Percentiles rank a stretch among this genome's conserved stretches.
These are phyloP conservation scores for Entrophospora sp. DNA, from an alignment of 192 early-diverging fungal genomes.

Conservation along the genomic window DNA sequence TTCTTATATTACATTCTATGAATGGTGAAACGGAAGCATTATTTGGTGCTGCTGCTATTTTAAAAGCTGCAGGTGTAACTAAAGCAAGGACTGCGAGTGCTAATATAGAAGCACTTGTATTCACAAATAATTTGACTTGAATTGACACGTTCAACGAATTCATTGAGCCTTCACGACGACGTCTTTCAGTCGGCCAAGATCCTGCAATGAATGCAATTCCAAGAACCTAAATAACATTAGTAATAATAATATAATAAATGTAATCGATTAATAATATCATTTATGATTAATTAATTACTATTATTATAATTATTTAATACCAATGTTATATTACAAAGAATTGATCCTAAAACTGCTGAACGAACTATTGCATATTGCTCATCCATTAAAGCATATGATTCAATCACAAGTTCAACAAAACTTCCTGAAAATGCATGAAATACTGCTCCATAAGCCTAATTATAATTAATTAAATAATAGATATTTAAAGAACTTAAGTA, in stretches of 20 bases:
- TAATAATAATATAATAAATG: too few species aligned
- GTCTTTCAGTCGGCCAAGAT: constrained; percentile 52
- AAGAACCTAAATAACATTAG: constrained; percentile 28
- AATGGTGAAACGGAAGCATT: too few species aligned
- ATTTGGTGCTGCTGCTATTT: constrained; percentile 32
- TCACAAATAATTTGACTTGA: constrained; percentile 27
- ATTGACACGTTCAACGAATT: too few species aligned
- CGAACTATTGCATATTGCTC: constrained; percentile 24
- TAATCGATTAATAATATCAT: too few species aligned
- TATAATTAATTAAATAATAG: neutral
- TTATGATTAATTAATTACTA: too few species aligned
- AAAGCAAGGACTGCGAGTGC: constrained; percentile 46
- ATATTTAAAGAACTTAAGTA: neutral
- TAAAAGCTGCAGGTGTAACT: constrained; percentile 53
- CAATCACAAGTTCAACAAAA: constrained; percentile 25
- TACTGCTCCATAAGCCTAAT: constrained; percentile 4
- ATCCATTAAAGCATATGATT: constrained; percentile 22
- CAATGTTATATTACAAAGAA: constrained; percentile 83
- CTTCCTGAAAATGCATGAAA: constrained; percentile 31
- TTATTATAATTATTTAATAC: too few species aligned
- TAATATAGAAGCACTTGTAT: constrained; percentile 49
- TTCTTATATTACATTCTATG: constrained; percentile 31
- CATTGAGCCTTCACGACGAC: too few species aligned
- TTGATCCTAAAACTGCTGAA: constrained; percentile 69
- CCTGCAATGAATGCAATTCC: constrained; percentile 74